phyloP scores from a whole-genome alignment of 345 rosid species.

The Adansonia digitata region DNA sequence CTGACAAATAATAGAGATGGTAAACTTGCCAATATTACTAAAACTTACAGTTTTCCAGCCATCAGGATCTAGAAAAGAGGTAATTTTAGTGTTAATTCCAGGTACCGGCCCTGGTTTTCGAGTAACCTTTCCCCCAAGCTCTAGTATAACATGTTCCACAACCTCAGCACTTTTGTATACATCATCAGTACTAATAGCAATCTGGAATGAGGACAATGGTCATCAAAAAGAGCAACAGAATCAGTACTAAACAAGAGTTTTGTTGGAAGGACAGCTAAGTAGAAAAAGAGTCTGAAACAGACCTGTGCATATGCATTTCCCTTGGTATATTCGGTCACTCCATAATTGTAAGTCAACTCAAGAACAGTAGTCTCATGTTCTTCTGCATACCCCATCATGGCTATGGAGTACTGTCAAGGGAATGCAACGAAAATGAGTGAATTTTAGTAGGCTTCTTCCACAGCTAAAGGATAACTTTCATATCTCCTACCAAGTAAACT shows the following conservation, averaged over 20 bases:
- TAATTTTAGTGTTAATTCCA: conserved; percentile 84
- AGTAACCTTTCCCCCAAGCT: conserved; percentile 91
- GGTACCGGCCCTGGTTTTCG: conserved; percentile 87
- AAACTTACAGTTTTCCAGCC: conserved; percentile 90
- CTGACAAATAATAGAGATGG: not conserved
- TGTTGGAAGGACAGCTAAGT: not conserved
- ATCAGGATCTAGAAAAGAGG: conserved; percentile 82
- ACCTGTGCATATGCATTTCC: conserved; percentile 97
- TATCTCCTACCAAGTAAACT: not conserved
- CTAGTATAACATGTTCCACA: conserved; percentile 60
- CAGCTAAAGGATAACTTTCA: not conserved
- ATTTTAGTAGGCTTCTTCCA: not conserved
- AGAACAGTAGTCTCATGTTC: conserved; percentile 71
- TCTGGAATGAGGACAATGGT: conserved; percentile 25
- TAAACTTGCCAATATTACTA: not conserved
- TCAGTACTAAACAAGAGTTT: not conserved
- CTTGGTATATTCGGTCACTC: conserved; percentile 84
- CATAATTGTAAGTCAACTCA: conserved; percentile 83
- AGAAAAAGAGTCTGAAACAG: conserved; percentile 1
- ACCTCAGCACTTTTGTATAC: conserved; percentile 95
- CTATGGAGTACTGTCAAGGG: conserved; percentile 60
- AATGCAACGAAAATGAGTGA: not conserved
- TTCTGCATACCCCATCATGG: conserved; percentile 88
- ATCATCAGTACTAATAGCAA: conserved; percentile 85
- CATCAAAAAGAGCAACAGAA: not conserved